Percentiles rank a stretch among this genome's conserved stretches.
Evolutionary conservation across 2,329 filamentous ascomycete species (phyloP).

Genomic region (Phaeosphaeria sp.): DNA sequence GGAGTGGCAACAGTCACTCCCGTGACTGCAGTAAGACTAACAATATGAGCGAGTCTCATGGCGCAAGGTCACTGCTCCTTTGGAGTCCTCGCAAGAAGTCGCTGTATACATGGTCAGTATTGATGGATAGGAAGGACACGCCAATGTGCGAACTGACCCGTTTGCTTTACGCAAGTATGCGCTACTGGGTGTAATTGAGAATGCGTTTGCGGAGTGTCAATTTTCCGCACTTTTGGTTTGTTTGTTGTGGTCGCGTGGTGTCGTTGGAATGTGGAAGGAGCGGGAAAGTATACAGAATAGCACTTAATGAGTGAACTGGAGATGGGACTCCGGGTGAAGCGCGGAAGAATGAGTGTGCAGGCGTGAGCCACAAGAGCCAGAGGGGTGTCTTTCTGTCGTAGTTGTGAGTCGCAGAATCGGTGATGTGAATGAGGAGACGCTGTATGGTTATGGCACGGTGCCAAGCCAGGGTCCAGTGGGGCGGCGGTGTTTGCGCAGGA

Average conservation of each 20-base stretch:
- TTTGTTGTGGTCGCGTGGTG: constrained; percentile 11
- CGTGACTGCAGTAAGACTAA: constrained; percentile 52
- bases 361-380: constrained; percentile 10
- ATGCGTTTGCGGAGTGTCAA: neutral
- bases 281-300: constrained; percentile 26
- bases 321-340: constrained; percentile 32
- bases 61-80: constrained; percentile 13
- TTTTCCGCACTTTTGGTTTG: constrained; percentile 8
- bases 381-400: constrained; percentile 14
- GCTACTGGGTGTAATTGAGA: neutral
- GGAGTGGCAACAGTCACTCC: constrained; percentile 63
- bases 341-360: constrained; percentile 26
- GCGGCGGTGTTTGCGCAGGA: constrained; percentile 23
- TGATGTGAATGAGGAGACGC: constrained; percentile 9
- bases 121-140: neutral
- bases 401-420: constrained; percentile 18
- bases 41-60: constrained; percentile 47
- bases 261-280: constrained; percentile 26
- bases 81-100: neutral
- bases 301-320: constrained; percentile 46
- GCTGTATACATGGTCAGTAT: neutral
- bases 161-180: neutral
- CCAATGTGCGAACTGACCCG: neutral
- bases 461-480: constrained; percentile 30
- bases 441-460: constrained; percentile 29